These are phyloP conservation scores for Orbilia brochopaga DNA, from an alignment of 2,329 filamentous ascomycete genomes.

Conservation along the genomic window DNA sequence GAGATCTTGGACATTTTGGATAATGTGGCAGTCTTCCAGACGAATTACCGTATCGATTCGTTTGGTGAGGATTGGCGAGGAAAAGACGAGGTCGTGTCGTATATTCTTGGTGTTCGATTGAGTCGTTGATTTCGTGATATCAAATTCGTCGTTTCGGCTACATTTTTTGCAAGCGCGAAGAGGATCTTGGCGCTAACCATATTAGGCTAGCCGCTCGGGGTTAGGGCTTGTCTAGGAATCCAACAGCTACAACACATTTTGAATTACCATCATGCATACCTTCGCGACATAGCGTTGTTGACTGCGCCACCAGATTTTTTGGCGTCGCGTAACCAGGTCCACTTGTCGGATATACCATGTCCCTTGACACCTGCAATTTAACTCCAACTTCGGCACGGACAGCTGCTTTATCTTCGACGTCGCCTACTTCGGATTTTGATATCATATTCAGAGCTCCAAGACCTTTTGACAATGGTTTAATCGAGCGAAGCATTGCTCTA, in stretches of 20 bases:
- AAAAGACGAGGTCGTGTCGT: constrained; percentile 21
- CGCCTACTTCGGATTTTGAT: neutral
- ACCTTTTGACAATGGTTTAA: neutral
- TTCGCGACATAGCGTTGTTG: too few species aligned
- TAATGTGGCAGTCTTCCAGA: constrained; percentile 58
- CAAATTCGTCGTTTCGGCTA: constrained; percentile 11
- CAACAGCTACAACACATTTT: constrained; percentile 13
- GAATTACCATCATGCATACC: too few species aligned
- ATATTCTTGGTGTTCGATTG: constrained; percentile 19
- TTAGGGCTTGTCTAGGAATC: constrained; percentile 4
- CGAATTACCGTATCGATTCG: constrained; percentile 53
- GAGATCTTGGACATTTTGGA: constrained; percentile 65
- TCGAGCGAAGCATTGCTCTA: neutral
- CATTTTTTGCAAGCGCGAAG: constrained; percentile 1
- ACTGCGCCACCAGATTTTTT: neutral
- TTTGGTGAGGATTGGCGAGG: constrained; percentile 57
- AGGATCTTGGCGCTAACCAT: neutral
- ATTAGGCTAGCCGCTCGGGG: constrained; percentile 3
- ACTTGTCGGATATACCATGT: too few species aligned
- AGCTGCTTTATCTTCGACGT: too few species aligned
- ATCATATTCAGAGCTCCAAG: neutral
- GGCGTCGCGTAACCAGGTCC: neutral
- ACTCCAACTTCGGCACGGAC: too few species aligned
- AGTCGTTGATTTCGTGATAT: constrained; percentile 12
- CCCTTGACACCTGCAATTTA: too few species aligned